Percentiles rank a stretch among this genome's conserved stretches.
phyloP scores from a whole-genome alignment of 1,284 basidiomycete genomes.

The Moesziomyces parantarcticus region DNA sequence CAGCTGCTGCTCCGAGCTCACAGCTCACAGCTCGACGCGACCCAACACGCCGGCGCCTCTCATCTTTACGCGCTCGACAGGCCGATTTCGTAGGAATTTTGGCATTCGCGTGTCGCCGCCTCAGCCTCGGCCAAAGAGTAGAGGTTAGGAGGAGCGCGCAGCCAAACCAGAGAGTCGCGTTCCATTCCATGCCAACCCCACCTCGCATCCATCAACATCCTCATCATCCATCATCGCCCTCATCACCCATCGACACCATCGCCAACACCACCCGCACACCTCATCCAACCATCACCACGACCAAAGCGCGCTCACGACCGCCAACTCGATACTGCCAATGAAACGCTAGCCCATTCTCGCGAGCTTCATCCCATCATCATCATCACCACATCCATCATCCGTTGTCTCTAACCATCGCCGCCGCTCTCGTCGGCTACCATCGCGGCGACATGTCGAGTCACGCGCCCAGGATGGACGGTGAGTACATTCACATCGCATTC shows the following conservation, averaged over 20 bases:
- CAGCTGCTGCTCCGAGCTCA: no score
- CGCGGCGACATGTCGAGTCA: conserved; percentile 49
- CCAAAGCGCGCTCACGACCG: no score
- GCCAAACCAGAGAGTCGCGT: no score
- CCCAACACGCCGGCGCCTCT: not conserved
- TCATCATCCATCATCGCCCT: conserved; percentile 12
- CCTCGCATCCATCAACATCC: not conserved
- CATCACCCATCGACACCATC: conserved; percentile 13
- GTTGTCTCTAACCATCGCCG: no score
- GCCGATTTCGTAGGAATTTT: conserved; percentile 2
- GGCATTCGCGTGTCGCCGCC: conserved; percentile 3
- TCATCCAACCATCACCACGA: no score
- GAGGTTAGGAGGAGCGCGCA: no score
- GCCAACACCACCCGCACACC: not conserved
- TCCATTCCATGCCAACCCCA: no score
- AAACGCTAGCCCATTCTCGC: no score
- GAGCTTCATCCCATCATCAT: not conserved
- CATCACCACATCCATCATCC: not conserved
- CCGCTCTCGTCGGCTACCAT: no score
- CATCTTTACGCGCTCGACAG: conserved; percentile 28
- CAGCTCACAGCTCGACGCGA: conserved; percentile 16
- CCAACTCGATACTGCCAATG: no score
- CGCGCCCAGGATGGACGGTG: conserved; percentile 47
- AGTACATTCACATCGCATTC: not conserved
- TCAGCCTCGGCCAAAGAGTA: no score